Conservation (phyloP, 2,329 filamentous ascomycete genomes). For the Hymenoscyphus albidus region DNA sequence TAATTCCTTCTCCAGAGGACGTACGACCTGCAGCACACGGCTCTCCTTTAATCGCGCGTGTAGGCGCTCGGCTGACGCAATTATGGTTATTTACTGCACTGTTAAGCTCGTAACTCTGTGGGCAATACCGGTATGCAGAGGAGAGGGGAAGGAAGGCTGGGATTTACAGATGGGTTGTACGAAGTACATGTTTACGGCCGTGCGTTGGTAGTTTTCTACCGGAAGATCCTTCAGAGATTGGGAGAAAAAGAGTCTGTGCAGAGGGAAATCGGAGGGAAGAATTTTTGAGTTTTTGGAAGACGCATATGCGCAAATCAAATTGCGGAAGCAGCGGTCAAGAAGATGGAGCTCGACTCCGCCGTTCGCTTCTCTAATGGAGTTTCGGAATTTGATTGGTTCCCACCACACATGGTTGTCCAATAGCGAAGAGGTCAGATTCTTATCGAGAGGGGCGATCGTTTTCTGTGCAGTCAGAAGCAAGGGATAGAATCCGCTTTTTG, state of each 20-base stretch:
- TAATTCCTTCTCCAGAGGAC: neutral
- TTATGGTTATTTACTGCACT: neutral
- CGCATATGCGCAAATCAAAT: neutral
- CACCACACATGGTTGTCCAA: neutral
- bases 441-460: neutral
- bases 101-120: neutral
- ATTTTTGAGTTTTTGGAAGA: neutral
- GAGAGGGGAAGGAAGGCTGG: neutral
- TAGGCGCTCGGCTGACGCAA: neutral
- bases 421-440: neutral
- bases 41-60: neutral
- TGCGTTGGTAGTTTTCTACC: neutral
- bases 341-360: neutral
- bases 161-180: neutral
- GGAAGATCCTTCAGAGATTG: neutral
- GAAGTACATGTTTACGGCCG: neutral
- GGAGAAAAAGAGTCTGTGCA: neutral
- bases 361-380: neutral
- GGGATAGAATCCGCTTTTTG: neutral
- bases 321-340: constrained; percentile 6
- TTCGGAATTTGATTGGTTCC: neutral
- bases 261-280: neutral
- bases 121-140: neutral
- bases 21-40: neutral
- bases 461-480: neutral